These are phyloP conservation scores for Daldinia sp. DNA, from an alignment of 2,329 filamentous ascomycete genomes.

Conservation along the genomic window DNA sequence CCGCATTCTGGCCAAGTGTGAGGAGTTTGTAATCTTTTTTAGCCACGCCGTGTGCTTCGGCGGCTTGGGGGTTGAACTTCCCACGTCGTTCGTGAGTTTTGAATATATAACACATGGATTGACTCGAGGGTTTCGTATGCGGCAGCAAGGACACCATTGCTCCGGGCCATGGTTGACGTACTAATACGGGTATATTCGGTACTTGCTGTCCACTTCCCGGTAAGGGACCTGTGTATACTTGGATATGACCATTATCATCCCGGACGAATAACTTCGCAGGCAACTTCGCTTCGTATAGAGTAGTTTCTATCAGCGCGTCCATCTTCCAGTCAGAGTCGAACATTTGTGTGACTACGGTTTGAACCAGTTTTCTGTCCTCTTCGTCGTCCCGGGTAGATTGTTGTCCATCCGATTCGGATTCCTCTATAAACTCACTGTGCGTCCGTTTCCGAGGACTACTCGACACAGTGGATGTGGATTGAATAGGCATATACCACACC, in stretches of 20 bases:
- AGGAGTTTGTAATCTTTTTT: slow-evolving; percentile 70
- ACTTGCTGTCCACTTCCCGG: slow-evolving; percentile 63
- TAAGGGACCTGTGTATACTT: slow-evolving; percentile 76
- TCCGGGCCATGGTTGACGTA: slow-evolving; percentile 83
- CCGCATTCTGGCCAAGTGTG: slow-evolving; percentile 71
- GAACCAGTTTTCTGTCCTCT: slow-evolving; percentile 63
- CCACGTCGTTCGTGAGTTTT: slow-evolving; percentile 81
- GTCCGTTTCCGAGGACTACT: slow-evolving; percentile 53
- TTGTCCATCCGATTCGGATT: not conserved
- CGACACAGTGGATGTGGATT: slow-evolving; percentile 46
- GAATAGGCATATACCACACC: slow-evolving; percentile 84
- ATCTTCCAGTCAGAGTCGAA: slow-evolving; percentile 81
- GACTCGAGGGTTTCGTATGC: slow-evolving; percentile 71
- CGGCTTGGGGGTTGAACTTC: slow-evolving; percentile 78
- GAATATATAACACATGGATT: slow-evolving; percentile 87
- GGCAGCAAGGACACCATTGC: slow-evolving; percentile 74
- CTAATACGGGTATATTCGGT: slow-evolving; percentile 77
- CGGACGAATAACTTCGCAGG: slow-evolving; percentile 79
- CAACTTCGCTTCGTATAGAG: slow-evolving; percentile 73
- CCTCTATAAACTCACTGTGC: slow-evolving; percentile 60
- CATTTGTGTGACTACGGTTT: slow-evolving; percentile 78
- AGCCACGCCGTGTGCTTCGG: slow-evolving; percentile 72
- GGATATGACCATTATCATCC: slow-evolving; percentile 72
- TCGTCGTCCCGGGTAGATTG: slow-evolving; percentile 49
- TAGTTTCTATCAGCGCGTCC: slow-evolving; percentile 76